Percentiles rank a stretch among this genome's conserved stretches.
These are phyloP conservation scores for Nidula niveotomentosa DNA, from an alignment of 1,284 basidiomycete genomes.

Conservation along the genomic window DNA sequence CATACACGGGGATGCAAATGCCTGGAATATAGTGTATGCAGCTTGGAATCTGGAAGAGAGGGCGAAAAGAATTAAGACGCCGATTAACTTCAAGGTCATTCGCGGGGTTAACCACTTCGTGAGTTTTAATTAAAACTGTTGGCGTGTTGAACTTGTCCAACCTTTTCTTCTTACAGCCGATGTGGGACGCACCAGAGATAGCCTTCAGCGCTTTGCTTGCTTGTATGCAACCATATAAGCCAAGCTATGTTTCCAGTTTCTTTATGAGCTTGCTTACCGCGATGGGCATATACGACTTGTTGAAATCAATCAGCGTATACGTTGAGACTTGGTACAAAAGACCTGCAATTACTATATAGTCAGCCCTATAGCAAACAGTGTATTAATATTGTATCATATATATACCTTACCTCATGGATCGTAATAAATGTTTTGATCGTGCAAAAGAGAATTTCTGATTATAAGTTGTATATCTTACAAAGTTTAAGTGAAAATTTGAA, in stretches of 20 bases:
- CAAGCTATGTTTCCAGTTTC: not conserved
- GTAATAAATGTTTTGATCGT: no score
- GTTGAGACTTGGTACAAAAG: no score
- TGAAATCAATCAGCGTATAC: no score
- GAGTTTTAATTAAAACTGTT: not conserved
- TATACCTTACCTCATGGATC: no score
- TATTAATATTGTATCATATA: no score
- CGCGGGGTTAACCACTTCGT: constrained; percentile 1
- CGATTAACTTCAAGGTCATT: not conserved
- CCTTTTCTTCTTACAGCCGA: not conserved
- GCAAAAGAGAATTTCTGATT: no score
- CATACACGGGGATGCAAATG: constrained; percentile 9
- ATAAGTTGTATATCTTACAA: no score
- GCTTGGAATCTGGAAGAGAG: constrained; percentile 13
- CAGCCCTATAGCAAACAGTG: no score
- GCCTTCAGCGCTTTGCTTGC: not conserved
- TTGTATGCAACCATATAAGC: not conserved
- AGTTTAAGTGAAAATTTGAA: no score
- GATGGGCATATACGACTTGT: no score
- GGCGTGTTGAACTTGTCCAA: not conserved
- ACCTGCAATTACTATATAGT: no score
- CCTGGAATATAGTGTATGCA: constrained; percentile 9
- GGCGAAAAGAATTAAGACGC: not conserved
- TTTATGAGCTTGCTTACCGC: no score
- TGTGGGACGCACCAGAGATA: not conserved